Percentiles rank a stretch among this genome's conserved stretches.
Evolutionary conservation across 257 asterid species (phyloP).

Genomic region (Lantana camara): DNA sequence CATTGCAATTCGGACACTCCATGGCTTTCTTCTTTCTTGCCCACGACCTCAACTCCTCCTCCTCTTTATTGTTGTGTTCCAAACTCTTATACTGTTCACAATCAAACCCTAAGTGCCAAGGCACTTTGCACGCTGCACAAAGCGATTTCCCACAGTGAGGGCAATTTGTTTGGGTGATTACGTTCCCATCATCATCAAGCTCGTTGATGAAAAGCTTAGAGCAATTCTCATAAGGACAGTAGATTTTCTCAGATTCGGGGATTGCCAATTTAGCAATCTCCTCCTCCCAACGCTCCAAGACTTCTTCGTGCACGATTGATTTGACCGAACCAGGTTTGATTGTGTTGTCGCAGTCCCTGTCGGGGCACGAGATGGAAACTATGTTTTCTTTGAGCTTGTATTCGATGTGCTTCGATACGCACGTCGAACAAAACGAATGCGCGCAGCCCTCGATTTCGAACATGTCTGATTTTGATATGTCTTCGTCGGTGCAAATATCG

Average conservation of each 20-base stretch:
- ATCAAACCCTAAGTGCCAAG: constrained; percentile 50
- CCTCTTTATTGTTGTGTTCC: constrained; percentile 20
- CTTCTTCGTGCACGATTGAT: constrained; percentile 25
- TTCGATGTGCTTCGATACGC: constrained; percentile 37
- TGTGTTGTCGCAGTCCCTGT: constrained; percentile 33
- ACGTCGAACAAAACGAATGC: constrained; percentile 35
- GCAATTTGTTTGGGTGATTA: constrained; percentile 39
- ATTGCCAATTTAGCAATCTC: constrained; percentile 38
- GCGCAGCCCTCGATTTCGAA: constrained; percentile 33
- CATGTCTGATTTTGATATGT: constrained; percentile 33
- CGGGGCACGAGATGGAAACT: constrained; percentile 45
- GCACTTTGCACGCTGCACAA: constrained; percentile 52
- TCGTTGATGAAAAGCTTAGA: constrained; percentile 46
- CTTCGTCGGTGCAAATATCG: constrained; percentile 36
- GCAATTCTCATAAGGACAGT: constrained; percentile 52
- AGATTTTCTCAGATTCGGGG: constrained; percentile 37
- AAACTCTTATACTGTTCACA: constrained; percentile 38
- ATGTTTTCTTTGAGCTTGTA: constrained; percentile 40
- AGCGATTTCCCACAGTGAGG: constrained; percentile 48
- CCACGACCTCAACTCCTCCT: constrained; percentile 37
- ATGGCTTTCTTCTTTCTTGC: constrained; percentile 48
- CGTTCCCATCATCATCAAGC: constrained; percentile 4
- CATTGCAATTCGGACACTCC: constrained; percentile 48
- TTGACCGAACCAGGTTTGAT: constrained; percentile 24
- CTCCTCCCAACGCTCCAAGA: constrained; percentile 44